Base-by-base conservation (phyloP, 371 early-diverging fungal genomes). In the Mucor sp. region DNA sequence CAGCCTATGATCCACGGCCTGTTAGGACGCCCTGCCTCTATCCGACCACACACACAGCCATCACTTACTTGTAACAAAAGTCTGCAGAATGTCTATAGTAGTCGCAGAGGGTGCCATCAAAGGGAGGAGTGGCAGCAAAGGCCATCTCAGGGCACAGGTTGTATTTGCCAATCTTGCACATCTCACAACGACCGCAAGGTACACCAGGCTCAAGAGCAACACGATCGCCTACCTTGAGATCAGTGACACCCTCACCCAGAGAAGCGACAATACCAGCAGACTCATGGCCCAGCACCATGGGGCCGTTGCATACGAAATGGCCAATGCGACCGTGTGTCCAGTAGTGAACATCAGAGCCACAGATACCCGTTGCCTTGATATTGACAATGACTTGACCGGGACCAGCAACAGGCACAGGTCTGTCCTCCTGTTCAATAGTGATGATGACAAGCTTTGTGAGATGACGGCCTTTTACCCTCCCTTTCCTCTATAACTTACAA, bases 231-330 rank as follows among this genome's bases (percentile, higher is more conserved):
- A 94, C 82, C 56, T 84, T 73, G 33, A 91, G 70, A 57, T 85
- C 57, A 6, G 75, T 74, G 7, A 88, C 89, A 50, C 74, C 69
- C 1, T 69, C 73, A 39, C 91, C 93, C 17, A 82, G 79, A 35
- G 85, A 79, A 7, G 84, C 78, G 35, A 93, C 80, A 21, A 81
- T 73, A 69, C 93, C 93, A 47, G 93, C 80, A 21, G 92, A 89
- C 75, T 93, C 92, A 70, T 94, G 94, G 27, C 95, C 94, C 19
- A 89, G 81, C n/a, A 93, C 85, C 72, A 88, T 87, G 12, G 93
- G 93, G 3, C 60, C 73, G 27, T 79, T 68, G 19, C 78, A 55
- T 23, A 76, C 64, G 50, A 84, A 84, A 41, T 75, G 70, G 25
- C 84, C 84, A 68, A 84, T 80, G 37, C 75, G 72, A 35, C 84